Percentiles rank a stretch among this genome's conserved stretches.
Evolutionary conservation across 305 asterid species (phyloP).

Genomic region (Solanum hybrid): DNA sequence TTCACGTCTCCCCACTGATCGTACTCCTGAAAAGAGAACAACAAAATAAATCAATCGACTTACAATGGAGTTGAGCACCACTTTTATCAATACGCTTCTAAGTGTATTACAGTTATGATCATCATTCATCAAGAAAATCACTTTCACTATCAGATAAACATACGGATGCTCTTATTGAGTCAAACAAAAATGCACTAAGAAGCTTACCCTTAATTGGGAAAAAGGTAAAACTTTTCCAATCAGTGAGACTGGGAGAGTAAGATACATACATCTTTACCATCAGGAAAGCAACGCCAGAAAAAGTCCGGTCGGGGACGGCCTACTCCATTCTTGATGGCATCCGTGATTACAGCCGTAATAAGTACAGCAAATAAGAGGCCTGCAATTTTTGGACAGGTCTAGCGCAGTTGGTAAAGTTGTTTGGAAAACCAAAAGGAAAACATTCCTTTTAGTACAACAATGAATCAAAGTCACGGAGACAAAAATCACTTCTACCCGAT

Average conservation of each 20-base stretch:
- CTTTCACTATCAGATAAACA: background rate
- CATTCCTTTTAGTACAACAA: background rate
- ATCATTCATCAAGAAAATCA: background rate
- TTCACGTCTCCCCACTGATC: conserved; percentile 58
- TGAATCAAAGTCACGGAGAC: background rate
- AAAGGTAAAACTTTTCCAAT: background rate
- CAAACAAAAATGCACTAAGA: background rate
- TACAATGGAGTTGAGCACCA: background rate
- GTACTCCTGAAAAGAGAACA: conserved; percentile 29
- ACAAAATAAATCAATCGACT: background rate
- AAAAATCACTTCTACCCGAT: background rate
- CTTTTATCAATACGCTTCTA: background rate
- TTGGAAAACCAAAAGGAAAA: background rate
- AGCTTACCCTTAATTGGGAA: background rate
- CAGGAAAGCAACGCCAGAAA: conserved; percentile 92
- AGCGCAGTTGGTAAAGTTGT: background rate
- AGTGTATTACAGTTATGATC: background rate
- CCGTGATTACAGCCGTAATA: conserved; percentile 68
- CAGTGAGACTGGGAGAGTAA: background rate
- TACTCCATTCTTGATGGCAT: conserved; percentile 66
- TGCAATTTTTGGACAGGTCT: conserved; percentile 17
- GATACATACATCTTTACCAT: conserved; percentile 47
- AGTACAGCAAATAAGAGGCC: conserved; percentile 63
- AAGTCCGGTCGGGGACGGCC: conserved; percentile 85
- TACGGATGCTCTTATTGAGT: background rate